These are phyloP conservation scores for Tricholoma flavovirens DNA, from an alignment of 768 basidiomycete species.

Conservation along the genomic window DNA sequence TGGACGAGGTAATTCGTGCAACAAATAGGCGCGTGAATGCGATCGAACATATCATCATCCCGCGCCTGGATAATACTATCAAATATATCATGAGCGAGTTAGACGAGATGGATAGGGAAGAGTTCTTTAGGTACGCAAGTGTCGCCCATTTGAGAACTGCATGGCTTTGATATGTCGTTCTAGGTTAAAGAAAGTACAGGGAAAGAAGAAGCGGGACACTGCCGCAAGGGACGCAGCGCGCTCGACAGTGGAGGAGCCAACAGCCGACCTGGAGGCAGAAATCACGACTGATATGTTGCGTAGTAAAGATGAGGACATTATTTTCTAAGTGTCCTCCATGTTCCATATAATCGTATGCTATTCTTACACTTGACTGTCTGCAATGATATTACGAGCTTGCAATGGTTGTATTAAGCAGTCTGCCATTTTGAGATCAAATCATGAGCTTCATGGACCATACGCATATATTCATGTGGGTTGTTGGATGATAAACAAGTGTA, in stretches of 20 bases:
- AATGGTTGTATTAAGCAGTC: not conserved
- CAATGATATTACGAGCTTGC: conserved; percentile 11
- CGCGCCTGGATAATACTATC: conserved; percentile 93
- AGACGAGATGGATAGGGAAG: conserved; percentile 98
- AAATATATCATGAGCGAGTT: conserved; percentile 96
- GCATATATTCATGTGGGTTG: conserved; percentile 66
- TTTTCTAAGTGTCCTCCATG: conserved; percentile 53
- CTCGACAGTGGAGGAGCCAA: conserved; percentile 24
- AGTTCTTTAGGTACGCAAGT: conserved; percentile 73
- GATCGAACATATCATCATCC: conserved; percentile 96
- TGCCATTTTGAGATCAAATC: not conserved
- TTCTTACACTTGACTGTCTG: conserved; percentile 3
- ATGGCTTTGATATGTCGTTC: conserved; percentile 4
- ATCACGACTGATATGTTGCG: conserved; percentile 58
- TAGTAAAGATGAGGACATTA: conserved; percentile 88
- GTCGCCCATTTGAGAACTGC: not conserved
- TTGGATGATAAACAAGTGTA: conserved; percentile 34
- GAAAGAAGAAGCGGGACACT: conserved; percentile 89
- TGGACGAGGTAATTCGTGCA: conserved; percentile 98
- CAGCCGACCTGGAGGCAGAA: conserved; percentile 32
- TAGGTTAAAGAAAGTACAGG: conserved; percentile 95
- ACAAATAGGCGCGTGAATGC: conserved; percentile 99
- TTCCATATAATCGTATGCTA: conserved; percentile 5
- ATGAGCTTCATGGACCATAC: conserved; percentile 39
- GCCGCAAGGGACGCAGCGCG: conserved; percentile 34